Base-by-base conservation (phyloP, 768 basidiomycete genomes). In the Daedaleopsis sinensis region DNA sequence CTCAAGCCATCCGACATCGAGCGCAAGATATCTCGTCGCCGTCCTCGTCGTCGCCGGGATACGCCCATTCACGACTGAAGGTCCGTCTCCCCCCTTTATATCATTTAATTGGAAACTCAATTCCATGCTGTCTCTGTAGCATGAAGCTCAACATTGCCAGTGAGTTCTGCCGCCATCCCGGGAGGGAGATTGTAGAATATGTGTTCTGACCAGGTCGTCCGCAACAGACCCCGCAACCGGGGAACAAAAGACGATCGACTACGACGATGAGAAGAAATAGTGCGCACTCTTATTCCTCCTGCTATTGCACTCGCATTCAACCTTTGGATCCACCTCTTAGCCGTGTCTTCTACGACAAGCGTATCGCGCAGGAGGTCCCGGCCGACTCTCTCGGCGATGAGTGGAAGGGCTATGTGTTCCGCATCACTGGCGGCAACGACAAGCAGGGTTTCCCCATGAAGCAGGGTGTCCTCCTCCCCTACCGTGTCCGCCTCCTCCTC, bases 361-460 rank as follows among this genome's bases (percentile, higher is more conserved):
- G 91, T 79, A 94, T 98, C 81, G 72, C 93, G 27, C 94, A 96
- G 74, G 96, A 98, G 80, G 93, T 98, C 70, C 84, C 94, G 49
- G 93, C 84, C 62, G 95, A 97, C 81, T 76, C 88, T 57, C 78
- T 98, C 68, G 94, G 96, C 70, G 91, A 96, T 74, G 96, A 98
- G 82, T 98, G 87, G 85, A 93, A 92, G 76, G 96, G 96, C 60
- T 98, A 97, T 81, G 79, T 98, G 76, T 87, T 97, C 84, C 90
- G 94, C 71, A 92, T 99, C 82, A 96, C 93, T 35, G 96, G 96
- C 71, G 94, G 96, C 65, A 98, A 98, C 84, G 95, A 98, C 88
- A 94, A 94, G 82, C 93, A 96, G 77, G 94, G 95, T 73, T 96
- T 97, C 85, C 94, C 95, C 51, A 97, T 98, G 94, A 98, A 98